Conservation (phyloP, 164 flowering plant genomes). For the Berberis vulgaris region DNA sequence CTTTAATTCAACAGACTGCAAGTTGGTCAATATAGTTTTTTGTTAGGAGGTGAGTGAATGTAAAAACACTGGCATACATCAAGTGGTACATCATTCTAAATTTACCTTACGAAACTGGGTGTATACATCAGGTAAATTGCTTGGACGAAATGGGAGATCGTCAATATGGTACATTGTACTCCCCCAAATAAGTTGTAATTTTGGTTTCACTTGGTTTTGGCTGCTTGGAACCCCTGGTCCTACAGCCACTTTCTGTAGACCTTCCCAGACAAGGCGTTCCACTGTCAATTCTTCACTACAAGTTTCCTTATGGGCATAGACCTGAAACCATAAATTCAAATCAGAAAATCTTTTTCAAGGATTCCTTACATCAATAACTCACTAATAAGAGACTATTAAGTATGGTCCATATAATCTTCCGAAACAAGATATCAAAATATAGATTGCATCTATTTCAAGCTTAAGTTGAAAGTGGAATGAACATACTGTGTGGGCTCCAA, state of each 20-base stretch:
- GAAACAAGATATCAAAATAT: not conserved
- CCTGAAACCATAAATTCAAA: slow-evolving; percentile 27
- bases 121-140: slow-evolving; percentile 67
- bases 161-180: slow-evolving; percentile 79
- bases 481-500: slow-evolving; percentile 76
- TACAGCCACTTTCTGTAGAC: slow-evolving; percentile 23
- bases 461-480: not conserved
- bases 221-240: slow-evolving; percentile 12
- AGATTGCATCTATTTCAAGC: not conserved
- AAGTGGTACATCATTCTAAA: not conserved
- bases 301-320: slow-evolving; percentile 91
- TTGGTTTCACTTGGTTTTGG: slow-evolving; percentile 21
- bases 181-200: slow-evolving; percentile 78
- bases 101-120: slow-evolving; percentile 89
- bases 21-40: slow-evolving; percentile 9
- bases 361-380: not conserved
- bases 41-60: not conserved
- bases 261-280: slow-evolving; percentile 43
- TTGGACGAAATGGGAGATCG: slow-evolving; percentile 67
- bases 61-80: not conserved
- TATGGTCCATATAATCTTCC: not conserved
- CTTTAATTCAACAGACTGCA: slow-evolving; percentile 81
- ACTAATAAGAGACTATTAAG: not conserved
- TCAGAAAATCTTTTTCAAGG: not conserved
- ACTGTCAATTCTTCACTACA: slow-evolving; percentile 82